Evolutionary conservation across 2,329 filamentous ascomycete species (phyloP).

Genomic region (Fusarium armeniacum): DNA sequence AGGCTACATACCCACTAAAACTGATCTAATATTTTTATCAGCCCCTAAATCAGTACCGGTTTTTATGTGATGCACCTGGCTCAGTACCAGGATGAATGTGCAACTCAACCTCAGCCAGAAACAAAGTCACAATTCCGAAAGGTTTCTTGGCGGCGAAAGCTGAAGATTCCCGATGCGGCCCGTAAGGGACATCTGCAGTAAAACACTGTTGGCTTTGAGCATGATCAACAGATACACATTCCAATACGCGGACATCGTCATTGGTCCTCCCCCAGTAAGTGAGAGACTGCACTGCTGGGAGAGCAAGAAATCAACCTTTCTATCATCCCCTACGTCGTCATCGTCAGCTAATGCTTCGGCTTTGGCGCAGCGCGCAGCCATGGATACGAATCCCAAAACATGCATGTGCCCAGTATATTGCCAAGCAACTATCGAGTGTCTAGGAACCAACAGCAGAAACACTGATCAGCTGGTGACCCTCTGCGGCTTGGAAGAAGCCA

Average conservation of each 20-base stretch:
- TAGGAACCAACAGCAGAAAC: conserved; percentile 30
- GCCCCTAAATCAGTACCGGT: too few species aligned
- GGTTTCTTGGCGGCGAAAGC: neutral
- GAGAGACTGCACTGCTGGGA: neutral
- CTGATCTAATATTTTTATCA: too few species aligned
- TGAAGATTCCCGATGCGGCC: conserved; percentile 9
- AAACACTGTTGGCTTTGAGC: conserved; percentile 25
- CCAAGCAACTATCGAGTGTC: conserved; percentile 14
- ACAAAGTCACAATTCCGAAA: neutral
- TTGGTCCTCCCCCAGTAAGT: neutral
- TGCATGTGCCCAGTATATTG: neutral
- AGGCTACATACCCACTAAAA: too few species aligned
- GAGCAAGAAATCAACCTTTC: neutral
- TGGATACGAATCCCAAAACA: neutral
- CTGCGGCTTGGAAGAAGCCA: neutral
- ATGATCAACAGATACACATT: conserved; percentile 25
- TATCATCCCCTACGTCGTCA: neutral
- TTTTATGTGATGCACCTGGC: too few species aligned
- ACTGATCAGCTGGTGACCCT: conserved; percentile 12
- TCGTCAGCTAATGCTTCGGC: neutral
- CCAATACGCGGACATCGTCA: neutral
- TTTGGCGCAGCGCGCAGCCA: conserved; percentile 6
- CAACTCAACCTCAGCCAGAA: neutral
- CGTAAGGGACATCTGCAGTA: neutral
- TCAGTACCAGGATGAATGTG: neutral